A percentile compares a stretch with the other conserved stretches of the same genome.
phyloP scores from a whole-genome alignment of 805 yeast genomes.

The Isabelozyma heimii region DNA sequence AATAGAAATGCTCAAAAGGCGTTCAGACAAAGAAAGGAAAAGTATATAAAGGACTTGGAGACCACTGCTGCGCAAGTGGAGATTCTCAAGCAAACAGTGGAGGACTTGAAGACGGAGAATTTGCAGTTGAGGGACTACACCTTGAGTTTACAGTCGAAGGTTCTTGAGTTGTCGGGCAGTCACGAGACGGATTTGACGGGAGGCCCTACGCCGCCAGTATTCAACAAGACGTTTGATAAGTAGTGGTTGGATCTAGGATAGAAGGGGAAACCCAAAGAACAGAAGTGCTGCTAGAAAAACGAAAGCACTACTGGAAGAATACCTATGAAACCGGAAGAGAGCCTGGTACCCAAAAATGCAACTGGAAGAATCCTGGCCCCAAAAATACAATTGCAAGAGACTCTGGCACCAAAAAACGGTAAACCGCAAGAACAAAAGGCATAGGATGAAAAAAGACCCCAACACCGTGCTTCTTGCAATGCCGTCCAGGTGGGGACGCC shows the following conservation, averaged over 20 bases:
- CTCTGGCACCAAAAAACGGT: no score
- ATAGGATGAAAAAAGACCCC: no score
- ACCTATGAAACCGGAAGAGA: no score
- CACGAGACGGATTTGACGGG: background rate
- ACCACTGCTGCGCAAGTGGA: constrained; percentile 61
- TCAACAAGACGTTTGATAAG: background rate
- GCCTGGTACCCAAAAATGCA: no score
- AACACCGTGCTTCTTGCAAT: no score
- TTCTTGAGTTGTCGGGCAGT: constrained; percentile 44
- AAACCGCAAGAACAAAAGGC: no score
- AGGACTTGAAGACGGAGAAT: constrained; percentile 67
- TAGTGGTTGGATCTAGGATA: background rate
- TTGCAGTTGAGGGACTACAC: constrained; percentile 70
- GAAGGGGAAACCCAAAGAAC: no score
- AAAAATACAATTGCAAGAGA: no score
- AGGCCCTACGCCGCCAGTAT: constrained; percentile 1
- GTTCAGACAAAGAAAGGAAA: constrained; percentile 80
- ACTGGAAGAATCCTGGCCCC: no score
- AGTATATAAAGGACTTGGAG: constrained; percentile 78
- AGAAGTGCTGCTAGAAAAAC: no score
- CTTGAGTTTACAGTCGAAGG: constrained; percentile 62
- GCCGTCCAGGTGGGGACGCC: no score
- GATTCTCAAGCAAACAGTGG: constrained; percentile 61
- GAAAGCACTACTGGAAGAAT: no score
- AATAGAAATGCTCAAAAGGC: constrained; percentile 92